Evolutionary conservation across 306 rosid species (phyloP), one percentile per base, ranked within the genome.

Genomic region (Quercus rubra): DNA sequence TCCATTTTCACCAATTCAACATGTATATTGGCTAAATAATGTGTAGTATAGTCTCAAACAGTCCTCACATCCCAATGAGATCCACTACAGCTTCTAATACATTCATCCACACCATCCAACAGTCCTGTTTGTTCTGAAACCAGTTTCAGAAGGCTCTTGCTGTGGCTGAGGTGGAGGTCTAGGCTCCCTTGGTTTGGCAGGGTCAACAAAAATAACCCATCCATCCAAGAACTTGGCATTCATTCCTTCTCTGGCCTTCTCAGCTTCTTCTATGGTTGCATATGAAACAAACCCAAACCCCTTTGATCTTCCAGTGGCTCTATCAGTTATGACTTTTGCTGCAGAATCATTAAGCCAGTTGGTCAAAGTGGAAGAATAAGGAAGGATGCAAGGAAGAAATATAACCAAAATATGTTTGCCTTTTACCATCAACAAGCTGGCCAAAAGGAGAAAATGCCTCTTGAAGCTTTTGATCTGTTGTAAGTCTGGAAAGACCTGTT

Each of bases 121-220:
- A 0, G 99, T 92, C 86, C 92, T 94, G 87, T 94, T 89, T 25
- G 92, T 87, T 17, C 91, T 89, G 84, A 87, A 91, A 20, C 99
- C 98, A 0, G 85, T 31, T 70, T 83, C 89, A 21, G 99, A 84
- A 73, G 90, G 31, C 70, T 86, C 87, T 28, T 91, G 61, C 70
- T 83, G 87, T 57, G 88, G 86, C 77, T 84, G 97, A 80, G 78
- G 97, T 67, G 96, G 92, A 55, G 93, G 91, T 78, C 90, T 89
- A 0, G 88, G 70, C 80, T 90, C 94, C 81, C 88, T 92, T 57
- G 97, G 95, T 38, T 91, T 95, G 75, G 98, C 99, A 62, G 99
- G 97, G 78, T 92, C 99, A 43, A 92, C 97, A 74, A 94, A 94
- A 76, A 94, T 94, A 81, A 92, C 97, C 97, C 99, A 95, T 25